Conservation (phyloP, 225 moss, liverwort and hornwort genomes). For the Physcomitrellopsis africana region DNA sequence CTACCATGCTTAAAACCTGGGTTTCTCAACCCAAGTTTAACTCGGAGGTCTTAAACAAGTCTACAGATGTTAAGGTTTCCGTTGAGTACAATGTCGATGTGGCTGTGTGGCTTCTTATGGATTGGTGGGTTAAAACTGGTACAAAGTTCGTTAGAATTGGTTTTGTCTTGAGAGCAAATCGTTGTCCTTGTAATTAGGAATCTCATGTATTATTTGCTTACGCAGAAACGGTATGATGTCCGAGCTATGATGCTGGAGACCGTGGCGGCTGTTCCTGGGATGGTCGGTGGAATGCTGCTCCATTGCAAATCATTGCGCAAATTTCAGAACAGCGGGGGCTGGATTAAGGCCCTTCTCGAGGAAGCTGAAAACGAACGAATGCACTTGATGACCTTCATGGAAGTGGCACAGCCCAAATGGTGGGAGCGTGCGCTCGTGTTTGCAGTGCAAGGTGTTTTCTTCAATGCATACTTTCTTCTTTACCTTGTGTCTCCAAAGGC, state of each 20-base stretch:
- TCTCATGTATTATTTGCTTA: background rate
- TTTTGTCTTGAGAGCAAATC: background rate
- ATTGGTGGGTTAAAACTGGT: background rate
- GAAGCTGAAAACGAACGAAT: slow-evolving; percentile 99
- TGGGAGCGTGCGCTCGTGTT: slow-evolving; percentile 77
- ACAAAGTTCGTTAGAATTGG: background rate
- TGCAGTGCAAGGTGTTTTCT: slow-evolving; percentile 77
- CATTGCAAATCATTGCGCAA: slow-evolving; percentile 73
- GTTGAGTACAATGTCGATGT: background rate
- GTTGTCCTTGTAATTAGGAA: background rate
- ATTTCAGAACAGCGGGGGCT: slow-evolving; percentile 88
- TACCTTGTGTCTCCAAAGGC: slow-evolving; percentile 64
- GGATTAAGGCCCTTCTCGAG: slow-evolving; percentile 93
- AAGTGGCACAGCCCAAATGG: slow-evolving; percentile 82
- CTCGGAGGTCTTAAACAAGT: slow-evolving; percentile 19
- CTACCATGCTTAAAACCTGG: slow-evolving; percentile 20
- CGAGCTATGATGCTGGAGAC: slow-evolving; percentile 97
- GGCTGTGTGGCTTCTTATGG: background rate
- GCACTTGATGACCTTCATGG: slow-evolving; percentile 99
- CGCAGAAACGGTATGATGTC: slow-evolving; percentile 83
- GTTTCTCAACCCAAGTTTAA: background rate
- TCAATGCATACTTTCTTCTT: slow-evolving; percentile 81
- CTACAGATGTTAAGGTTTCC: background rate
- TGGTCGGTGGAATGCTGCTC: slow-evolving; percentile 90
- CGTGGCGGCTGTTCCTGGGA: slow-evolving; percentile 95